These are phyloP conservation scores for Urostyla sp. DNA, from an alignment of 73 alveolate species.

Conservation along the genomic window DNA sequence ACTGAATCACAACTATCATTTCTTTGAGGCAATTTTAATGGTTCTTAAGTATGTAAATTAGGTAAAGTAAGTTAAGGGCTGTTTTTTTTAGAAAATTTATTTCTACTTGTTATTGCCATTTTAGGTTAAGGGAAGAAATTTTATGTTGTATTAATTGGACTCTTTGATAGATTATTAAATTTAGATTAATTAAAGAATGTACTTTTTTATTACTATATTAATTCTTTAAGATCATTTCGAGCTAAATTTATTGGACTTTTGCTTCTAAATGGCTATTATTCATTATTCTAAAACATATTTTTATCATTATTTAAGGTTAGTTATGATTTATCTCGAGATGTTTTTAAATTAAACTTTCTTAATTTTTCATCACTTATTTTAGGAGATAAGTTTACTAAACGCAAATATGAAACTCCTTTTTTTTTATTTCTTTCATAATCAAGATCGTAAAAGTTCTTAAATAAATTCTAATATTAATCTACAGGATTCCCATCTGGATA, in stretches of 20 bases:
- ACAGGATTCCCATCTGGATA: too few relatives aligned
- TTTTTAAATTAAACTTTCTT: not conserved
- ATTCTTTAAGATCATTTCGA: too few relatives aligned
- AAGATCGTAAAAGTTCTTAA: too few relatives aligned
- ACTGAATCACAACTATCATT: not conserved
- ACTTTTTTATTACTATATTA: constrained; percentile 5
- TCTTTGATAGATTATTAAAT: not conserved
- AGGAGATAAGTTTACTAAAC: not conserved
- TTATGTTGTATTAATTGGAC: constrained; percentile 4
- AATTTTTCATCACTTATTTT: not conserved
- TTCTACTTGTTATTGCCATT: not conserved
- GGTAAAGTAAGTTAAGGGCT: not conserved
- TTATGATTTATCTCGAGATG: too few relatives aligned
- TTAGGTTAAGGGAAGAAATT: not conserved
- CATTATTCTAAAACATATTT: not conserved
- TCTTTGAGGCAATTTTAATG: not conserved
- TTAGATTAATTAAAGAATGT: not conserved
- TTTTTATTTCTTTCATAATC: too few relatives aligned
- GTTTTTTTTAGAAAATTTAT: not conserved
- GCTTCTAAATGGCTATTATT: too few relatives aligned
- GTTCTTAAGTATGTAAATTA: not conserved
- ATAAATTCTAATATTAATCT: too few relatives aligned
- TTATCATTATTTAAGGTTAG: not conserved
- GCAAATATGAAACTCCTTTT: too few relatives aligned
- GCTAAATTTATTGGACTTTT: too few relatives aligned